Conservation (phyloP, 345 rosid species). For the Sapria himalayana region DNA sequence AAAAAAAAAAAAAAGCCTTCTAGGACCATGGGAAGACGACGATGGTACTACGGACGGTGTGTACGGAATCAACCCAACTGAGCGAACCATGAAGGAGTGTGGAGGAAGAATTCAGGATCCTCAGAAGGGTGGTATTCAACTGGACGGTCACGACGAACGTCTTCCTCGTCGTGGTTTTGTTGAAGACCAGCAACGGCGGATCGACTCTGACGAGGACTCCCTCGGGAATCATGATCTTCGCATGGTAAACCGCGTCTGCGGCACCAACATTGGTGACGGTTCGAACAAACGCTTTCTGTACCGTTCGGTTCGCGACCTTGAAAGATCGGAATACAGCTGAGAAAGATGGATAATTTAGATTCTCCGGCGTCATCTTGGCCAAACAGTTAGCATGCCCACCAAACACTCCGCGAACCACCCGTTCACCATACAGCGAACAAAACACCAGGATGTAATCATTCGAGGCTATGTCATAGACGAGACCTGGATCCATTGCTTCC, state of each 20-base stretch:
- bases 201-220: slow-evolving; percentile 36
- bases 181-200: slow-evolving; percentile 40
- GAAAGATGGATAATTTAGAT: slow-evolving; percentile 80
- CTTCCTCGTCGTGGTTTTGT: too few species aligned
- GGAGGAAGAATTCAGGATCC: too few species aligned
- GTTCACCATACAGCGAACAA: slow-evolving; percentile 45
- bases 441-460: slow-evolving; percentile 78
- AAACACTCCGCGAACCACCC: slow-evolving; percentile 41
- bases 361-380: slow-evolving; percentile 48
- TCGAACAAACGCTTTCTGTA: too few species aligned
- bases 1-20: too few species aligned
- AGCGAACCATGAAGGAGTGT: slow-evolving; percentile 66
- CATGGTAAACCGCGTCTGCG: slow-evolving; percentile 37
- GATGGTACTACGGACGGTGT: slow-evolving; percentile 71
- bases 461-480: slow-evolving; percentile 54
- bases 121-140: slow-evolving; percentile 19
- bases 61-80: slow-evolving; percentile 60
- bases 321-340: slow-evolving; percentile 52
- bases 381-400: slow-evolving; percentile 43
- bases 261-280: slow-evolving; percentile 75
- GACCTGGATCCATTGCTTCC: slow-evolving; percentile 70
- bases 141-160: too few species aligned
- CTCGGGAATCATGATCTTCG: slow-evolving; percentile 35
- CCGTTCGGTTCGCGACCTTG: slow-evolving; percentile 15
- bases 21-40: too few species aligned